A percentile compares a stretch with the other conserved stretches of the same genome.
phyloP scores from a whole-genome alignment of 1,139 yeast genomes.

The Diutina pseudorugosa region DNA sequence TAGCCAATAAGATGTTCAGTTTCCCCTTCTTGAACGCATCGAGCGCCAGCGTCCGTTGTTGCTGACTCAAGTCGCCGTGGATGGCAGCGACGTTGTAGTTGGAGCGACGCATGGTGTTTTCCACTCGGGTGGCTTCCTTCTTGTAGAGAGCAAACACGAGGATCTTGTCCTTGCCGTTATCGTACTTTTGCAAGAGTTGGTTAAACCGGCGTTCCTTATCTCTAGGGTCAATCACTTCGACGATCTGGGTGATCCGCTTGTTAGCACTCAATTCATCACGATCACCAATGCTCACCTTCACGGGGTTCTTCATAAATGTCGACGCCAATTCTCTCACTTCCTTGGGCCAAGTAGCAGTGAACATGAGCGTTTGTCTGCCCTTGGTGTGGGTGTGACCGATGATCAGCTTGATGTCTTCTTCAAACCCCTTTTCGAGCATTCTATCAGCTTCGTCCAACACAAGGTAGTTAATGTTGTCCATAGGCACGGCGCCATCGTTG shows the following conservation, averaged over 20 bases:
- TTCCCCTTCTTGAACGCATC: constrained; percentile 76
- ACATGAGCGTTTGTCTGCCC: constrained; percentile 74
- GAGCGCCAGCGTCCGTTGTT: constrained; percentile 82
- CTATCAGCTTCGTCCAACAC: constrained; percentile 97
- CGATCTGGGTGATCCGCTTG: constrained; percentile 84
- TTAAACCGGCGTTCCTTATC: constrained; percentile 70
- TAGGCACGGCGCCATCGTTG: constrained; percentile 75
- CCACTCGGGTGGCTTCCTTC: constrained; percentile 91
- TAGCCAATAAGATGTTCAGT: constrained; percentile 71
- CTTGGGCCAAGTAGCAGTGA: constrained; percentile 83
- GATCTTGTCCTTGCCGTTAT: constrained; percentile 65
- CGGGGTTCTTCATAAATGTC: constrained; percentile 74
- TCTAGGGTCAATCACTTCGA: constrained; percentile 81
- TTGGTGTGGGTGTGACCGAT: constrained; percentile 39
- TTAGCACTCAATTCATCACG: constrained; percentile 90
- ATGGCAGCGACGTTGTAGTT: constrained; percentile 83
- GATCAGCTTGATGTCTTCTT: constrained; percentile 84
- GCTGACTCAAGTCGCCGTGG: constrained; percentile 91
- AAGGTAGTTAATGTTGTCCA: constrained; percentile 58
- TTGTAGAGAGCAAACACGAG: constrained; percentile 89
- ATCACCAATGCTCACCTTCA: constrained; percentile 86
- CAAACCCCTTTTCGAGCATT: constrained; percentile 93
- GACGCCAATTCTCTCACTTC: constrained; percentile 89
- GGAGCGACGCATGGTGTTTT: constrained; percentile 56
- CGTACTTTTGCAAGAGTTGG: constrained; percentile 63